Conservation (phyloP, 352 stramenopile genomes). For the Blastocystis sp. region DNA sequence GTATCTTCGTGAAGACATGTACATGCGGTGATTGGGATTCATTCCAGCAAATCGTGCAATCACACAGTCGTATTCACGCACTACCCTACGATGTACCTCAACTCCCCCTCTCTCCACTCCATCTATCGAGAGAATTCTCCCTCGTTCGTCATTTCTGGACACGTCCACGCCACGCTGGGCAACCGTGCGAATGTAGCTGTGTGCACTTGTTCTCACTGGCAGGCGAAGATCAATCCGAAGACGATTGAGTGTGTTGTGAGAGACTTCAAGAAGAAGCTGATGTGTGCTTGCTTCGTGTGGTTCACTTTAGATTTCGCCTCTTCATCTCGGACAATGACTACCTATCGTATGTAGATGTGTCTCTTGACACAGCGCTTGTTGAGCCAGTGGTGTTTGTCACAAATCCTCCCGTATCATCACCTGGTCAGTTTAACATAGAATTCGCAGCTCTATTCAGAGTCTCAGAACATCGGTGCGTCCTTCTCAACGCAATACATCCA, state of each 20-base stretch:
- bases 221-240: conserved; percentile 1
- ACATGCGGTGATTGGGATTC: background rate
- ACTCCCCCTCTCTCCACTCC: conserved; percentile 17
- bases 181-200: background rate
- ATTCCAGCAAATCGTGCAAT: background rate
- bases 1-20: background rate
- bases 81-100: conserved; percentile 24
- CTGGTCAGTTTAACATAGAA: background rate
- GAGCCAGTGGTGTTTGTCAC: background rate
- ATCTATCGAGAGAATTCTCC: conserved; percentile 16
- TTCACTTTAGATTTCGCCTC: background rate
- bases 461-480: background rate
- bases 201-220: background rate
- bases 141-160: conserved; percentile 25
- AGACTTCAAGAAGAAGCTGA: conserved; percentile 23
- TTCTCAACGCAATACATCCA: background rate
- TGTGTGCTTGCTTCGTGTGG: background rate
- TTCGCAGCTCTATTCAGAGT: conserved; percentile 1
- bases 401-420: background rate
- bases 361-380: background rate
- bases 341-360: background rate
- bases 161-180: conserved; percentile 45
- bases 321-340: conserved; percentile 38
- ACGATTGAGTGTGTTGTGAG: conserved; percentile 16
- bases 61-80: conserved; percentile 51